Conservation (phyloP, 768 basidiomycete genomes). For the Mycena polygramma region DNA sequence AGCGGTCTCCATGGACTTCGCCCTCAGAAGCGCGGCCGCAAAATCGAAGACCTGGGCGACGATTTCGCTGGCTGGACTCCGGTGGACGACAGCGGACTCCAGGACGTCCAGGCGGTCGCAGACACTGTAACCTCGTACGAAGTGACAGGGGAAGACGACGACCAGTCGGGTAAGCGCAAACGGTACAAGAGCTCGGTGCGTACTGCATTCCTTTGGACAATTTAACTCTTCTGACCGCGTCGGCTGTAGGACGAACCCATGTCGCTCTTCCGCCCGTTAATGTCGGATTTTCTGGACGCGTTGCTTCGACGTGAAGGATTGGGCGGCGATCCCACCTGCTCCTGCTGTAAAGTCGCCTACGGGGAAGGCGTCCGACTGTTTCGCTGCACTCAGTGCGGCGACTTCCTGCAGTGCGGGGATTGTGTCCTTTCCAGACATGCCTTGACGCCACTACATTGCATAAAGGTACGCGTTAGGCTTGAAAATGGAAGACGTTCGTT, state of each 20-base stretch:
- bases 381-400: constrained; percentile 19
- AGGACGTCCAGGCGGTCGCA: not conserved
- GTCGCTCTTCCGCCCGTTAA: not conserved
- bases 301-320: not conserved
- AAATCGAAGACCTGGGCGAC: not conserved
- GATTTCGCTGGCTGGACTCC: not conserved
- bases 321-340: not conserved
- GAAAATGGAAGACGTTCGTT: too few relatives aligned
- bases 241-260: not conserved
- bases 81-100: not conserved
- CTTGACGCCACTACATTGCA: constrained; percentile 10
- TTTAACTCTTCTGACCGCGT: too few relatives aligned
- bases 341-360: not conserved
- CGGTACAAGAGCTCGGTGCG: not conserved
- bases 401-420: constrained; percentile 4
- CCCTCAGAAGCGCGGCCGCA: not conserved
- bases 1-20: not conserved
- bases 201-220: too few relatives aligned
- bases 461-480: too few relatives aligned
- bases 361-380: not conserved
- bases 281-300: not conserved
- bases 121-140: not conserved
- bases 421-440: not conserved
- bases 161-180: not conserved
- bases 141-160: not conserved